phyloP scores from a whole-genome alignment of 169 alveolate species.

The Theileria parva region DNA sequence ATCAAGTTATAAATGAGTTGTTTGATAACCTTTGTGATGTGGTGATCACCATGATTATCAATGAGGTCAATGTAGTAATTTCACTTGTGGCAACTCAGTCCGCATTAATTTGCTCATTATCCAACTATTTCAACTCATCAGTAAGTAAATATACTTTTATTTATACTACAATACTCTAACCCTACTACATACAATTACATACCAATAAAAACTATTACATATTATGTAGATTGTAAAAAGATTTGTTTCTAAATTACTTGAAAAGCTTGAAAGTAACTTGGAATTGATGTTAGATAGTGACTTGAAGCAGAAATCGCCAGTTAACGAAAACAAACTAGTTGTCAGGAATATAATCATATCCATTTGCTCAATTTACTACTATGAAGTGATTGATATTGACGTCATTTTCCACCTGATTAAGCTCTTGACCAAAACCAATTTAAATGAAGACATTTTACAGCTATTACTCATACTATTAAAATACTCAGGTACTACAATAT shows the following conservation, averaged over 20 bases:
- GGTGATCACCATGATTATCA: constrained; percentile 34
- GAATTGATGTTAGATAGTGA: neutral
- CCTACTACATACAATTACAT: neutral
- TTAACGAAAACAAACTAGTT: neutral
- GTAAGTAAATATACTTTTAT: neutral
- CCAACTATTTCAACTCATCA: constrained; percentile 35
- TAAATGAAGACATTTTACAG: constrained; percentile 51
- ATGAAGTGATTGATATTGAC: constrained; percentile 52
- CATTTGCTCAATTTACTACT: constrained; percentile 42
- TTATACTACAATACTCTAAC: neutral
- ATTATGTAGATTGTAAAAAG: neutral
- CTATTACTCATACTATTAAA: constrained; percentile 32
- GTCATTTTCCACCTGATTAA: constrained; percentile 33
- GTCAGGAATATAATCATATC: constrained; percentile 52
- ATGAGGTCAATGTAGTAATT: constrained; percentile 44
- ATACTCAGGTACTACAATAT: constrained; percentile 43
- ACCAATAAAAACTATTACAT: neutral
- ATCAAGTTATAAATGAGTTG: neutral
- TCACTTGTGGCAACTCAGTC: constrained; percentile 60
- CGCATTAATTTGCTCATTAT: constrained; percentile 52
- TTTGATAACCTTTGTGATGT: constrained; percentile 25
- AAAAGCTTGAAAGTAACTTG: neutral
- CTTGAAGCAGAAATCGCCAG: neutral
- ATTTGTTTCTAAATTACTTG: neutral
- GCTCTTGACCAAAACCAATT: constrained; percentile 15